Evolutionary conservation across 1,284 basidiomycete species (phyloP).

Genomic region (Ganoderma meredithae): DNA sequence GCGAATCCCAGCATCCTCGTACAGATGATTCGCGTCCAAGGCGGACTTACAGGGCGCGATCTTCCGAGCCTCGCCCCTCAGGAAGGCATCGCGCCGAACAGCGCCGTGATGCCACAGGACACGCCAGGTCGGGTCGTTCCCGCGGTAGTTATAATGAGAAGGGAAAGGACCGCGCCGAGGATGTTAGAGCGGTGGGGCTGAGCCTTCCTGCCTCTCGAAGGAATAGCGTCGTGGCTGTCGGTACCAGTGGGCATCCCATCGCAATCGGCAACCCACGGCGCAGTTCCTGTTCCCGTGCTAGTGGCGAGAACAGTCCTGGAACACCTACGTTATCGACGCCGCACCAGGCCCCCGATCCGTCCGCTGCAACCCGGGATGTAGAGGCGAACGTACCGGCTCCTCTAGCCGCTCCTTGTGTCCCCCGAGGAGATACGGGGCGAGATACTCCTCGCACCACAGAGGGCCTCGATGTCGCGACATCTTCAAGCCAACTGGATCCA

Average conservation of each 20-base stretch:
- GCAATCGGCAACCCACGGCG: slow-evolving; percentile 13
- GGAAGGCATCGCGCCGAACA: slow-evolving; percentile 7
- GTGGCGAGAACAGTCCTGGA: slow-evolving; percentile 8
- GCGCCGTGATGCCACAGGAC: slow-evolving; percentile 6
- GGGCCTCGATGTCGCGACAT: neutral
- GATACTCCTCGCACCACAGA: neutral
- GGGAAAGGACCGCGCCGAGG: slow-evolving; percentile 37
- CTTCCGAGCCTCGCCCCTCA: neutral
- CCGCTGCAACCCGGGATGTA: slow-evolving; percentile 16
- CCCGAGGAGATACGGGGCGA: slow-evolving; percentile 1
- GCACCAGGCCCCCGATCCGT: slow-evolving; percentile 9
- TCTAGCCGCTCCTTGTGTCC: slow-evolving; percentile 5
- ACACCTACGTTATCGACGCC: slow-evolving; percentile 23
- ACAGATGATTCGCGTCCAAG: neutral
- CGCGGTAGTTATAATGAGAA: slow-evolving; percentile 29
- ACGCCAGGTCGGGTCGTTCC: neutral
- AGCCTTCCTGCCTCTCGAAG: slow-evolving; percentile 11
- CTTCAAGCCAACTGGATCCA: slow-evolving; percentile 3
- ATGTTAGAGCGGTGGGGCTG: slow-evolving; percentile 24
- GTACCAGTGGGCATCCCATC: slow-evolving; percentile 26
- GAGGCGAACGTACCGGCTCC: slow-evolving; percentile 6
- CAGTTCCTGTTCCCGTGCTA: slow-evolving; percentile 11
- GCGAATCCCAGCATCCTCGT: neutral
- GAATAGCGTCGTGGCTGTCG: slow-evolving; percentile 14
- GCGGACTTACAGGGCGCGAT: neutral